These are phyloP conservation scores for Cardamine occulta DNA, from an alignment of 345 rosid species.

Conservation along the genomic window DNA sequence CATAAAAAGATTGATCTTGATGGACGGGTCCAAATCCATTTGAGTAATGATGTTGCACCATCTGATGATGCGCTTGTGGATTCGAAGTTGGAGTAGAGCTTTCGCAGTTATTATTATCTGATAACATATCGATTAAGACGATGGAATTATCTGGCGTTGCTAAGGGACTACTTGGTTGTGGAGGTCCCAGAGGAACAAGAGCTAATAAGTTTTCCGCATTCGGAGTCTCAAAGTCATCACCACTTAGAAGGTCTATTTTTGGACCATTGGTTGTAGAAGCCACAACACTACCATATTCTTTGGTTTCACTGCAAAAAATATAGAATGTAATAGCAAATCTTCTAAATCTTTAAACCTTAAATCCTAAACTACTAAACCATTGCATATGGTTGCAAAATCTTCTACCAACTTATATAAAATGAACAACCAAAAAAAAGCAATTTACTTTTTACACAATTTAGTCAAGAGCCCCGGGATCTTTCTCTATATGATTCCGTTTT, in stretches of 20 bases:
- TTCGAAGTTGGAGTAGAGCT: slow-evolving; percentile 44
- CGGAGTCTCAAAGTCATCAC: slow-evolving; percentile 47
- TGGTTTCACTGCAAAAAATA: slow-evolving; percentile 33
- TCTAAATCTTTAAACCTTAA: not conserved
- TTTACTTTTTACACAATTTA: too few relatives aligned
- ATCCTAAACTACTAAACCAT: not conserved
- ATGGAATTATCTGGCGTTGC: slow-evolving; percentile 80
- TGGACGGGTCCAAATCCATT: slow-evolving; percentile 51
- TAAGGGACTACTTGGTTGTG: slow-evolving; percentile 56
- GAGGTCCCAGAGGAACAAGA: slow-evolving; percentile 79
- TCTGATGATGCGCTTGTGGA: slow-evolving; percentile 20
- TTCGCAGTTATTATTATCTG: slow-evolving; percentile 54
- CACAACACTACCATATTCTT: slow-evolving; percentile 49
- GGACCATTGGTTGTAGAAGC: slow-evolving; percentile 71
- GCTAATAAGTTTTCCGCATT: slow-evolving; percentile 49
- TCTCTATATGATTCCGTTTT: too few relatives aligned
- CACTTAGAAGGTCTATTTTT: slow-evolving; percentile 91
- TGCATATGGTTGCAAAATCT: not conserved
- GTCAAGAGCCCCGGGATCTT: too few relatives aligned
- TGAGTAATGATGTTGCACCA: slow-evolving; percentile 50
- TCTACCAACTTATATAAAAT: not conserved
- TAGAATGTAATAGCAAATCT: not conserved
- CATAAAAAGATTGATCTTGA: slow-evolving; percentile 56
- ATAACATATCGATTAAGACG: slow-evolving; percentile 82
- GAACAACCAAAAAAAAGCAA: too few relatives aligned